Evolutionary conservation across 495 filamentous ascomycete genomes (phyloP), one percentile per base, ranked within the genome.

Genomic region (Penicillium samsonianum): DNA sequence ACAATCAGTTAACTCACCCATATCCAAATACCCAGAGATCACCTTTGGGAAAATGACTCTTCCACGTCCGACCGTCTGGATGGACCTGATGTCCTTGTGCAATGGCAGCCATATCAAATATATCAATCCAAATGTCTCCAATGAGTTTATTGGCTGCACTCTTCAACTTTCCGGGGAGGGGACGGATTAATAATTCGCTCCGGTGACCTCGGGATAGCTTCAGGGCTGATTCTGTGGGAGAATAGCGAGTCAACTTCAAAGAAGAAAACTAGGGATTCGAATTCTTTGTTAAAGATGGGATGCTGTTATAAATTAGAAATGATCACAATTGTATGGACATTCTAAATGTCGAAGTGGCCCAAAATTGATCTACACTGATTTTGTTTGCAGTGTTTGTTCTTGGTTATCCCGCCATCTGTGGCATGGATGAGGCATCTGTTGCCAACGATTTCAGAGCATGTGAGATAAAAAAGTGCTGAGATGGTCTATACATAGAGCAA

Each of bases 11-110:
- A 38, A 77, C 81, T 72, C 72, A 95, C 91, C 91, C 91, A 67
- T 96, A 96, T 33, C 91, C 91, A 74, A 93, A 96, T 45, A 96
- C 75, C 91, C 91, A 96, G 61, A 93, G 89, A 63, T 90, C 89
- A 26, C 80, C 71, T 51, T 74, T 59, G 2, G 76, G 73, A 41
- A 78, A 78, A 60, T 78, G 70, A 33, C 61, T 68, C 19, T 69
- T 72, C 76, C 77, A 80, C 37, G 70, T 73, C 28, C 73, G 75
- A 16, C 71, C 73, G 6, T 70, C 63, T 16, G 65, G 67, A 42
- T 72, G 63, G 11, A 68, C 59, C 28, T 65, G 65, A 31, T 63
- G 65, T 9, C 64, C 64, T 51, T 66, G 59, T 31, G 62, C 59
- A 42, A 40, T 46, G 20, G 65, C 55, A 10, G 62, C 62, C 71